These are phyloP conservation scores for Rhododendron williamsianum DNA, from an alignment of 148 eudicot genomes.

Conservation along the genomic window DNA sequence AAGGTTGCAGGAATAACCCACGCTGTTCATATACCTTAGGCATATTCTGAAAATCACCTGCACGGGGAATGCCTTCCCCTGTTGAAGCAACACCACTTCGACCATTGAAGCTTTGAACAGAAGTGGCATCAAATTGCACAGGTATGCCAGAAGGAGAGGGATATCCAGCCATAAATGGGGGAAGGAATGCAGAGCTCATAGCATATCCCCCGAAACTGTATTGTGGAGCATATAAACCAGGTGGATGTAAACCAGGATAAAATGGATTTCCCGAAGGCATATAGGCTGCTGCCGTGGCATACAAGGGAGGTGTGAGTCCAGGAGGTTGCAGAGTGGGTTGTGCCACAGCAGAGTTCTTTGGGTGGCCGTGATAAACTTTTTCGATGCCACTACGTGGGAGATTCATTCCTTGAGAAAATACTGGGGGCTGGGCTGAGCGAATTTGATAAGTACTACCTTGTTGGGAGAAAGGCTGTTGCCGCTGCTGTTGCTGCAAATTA, in stretches of 20 bases:
- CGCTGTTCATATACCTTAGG: conserved; percentile 48
- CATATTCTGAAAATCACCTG: conserved; percentile 42
- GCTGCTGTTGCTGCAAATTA: conserved; percentile 15
- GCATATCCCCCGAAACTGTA: conserved; percentile 61
- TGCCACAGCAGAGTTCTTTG: conserved; percentile 39
- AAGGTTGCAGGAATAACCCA: conserved; percentile 39
- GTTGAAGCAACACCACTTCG: conserved; percentile 36
- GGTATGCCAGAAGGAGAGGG: conserved; percentile 46
- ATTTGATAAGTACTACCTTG: conserved; percentile 22
- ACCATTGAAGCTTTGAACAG: conserved; percentile 41
- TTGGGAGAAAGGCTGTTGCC: conserved; percentile 11
- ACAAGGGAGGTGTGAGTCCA: conserved; percentile 58
- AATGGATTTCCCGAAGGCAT: conserved; percentile 59
- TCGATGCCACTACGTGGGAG: conserved; percentile 30
- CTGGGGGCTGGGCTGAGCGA: conserved; percentile 40
- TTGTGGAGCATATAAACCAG: conserved; percentile 59
- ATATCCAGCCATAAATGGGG: conserved; percentile 64
- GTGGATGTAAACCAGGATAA: conserved; percentile 45
- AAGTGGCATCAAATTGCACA: conserved; percentile 45
- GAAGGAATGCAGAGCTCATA: conserved; percentile 36
- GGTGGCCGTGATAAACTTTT: conserved; percentile 36
- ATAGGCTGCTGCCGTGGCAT: conserved; percentile 56
- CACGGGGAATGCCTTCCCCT: conserved; percentile 45
- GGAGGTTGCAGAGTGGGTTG: conserved; percentile 61
- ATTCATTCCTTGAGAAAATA: conserved; percentile 35